Base-by-base conservation (phyloP, 1,139 yeast species). In the Candida pseudoviswanathii region DNA sequence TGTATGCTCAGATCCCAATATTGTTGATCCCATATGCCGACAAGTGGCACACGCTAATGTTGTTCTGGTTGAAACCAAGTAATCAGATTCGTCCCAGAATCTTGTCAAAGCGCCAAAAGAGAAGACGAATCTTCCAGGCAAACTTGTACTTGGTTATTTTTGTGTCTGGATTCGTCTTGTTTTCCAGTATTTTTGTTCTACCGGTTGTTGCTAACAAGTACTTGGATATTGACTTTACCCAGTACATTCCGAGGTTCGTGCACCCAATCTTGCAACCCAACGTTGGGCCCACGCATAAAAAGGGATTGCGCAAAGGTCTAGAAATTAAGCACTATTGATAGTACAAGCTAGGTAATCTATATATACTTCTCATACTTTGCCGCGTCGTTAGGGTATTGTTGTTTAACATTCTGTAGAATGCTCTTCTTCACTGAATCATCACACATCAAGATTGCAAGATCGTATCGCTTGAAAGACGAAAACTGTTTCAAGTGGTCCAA, bases 31-130 rank as follows among this genome's bases (percentile, higher is more conserved):
- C 88, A 0, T 80, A 74, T 56, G 70, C 80, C 43, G 94, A 89
- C 62, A 77, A 77, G 49, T 82, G 90, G 85, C 97, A 91, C 62
- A 82, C 95, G 1, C 71, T 85, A 66, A 78, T 88, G 77, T 71
- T 91, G 42, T 82, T 90, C 64, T 91, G 97, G 97, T 70, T 89
- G 47, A 78, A 75, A 45, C 96, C 96, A 0, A 76, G 80, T 1
- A 65, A 72, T 54, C 79, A 82, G 56, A 62, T 80, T 43, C 66
- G 79, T 44, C 66, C 79, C 49, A 65, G 79, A 51, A 57, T 72
- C 21, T 57, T 70, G 11, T 61, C 71, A 54, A 53, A 73, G 78
- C 58, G 69, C 59, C 57, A 66, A 63, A 44, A 67, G 66, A 48
- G 67, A 29, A 59, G 54, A 7, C 61, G 72, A 29, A 60, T 68